Percentiles rank a stretch among this genome's conserved stretches.
phyloP scores from a whole-genome alignment of 768 basidiomycete species.

The Lentinula aciculospora region DNA sequence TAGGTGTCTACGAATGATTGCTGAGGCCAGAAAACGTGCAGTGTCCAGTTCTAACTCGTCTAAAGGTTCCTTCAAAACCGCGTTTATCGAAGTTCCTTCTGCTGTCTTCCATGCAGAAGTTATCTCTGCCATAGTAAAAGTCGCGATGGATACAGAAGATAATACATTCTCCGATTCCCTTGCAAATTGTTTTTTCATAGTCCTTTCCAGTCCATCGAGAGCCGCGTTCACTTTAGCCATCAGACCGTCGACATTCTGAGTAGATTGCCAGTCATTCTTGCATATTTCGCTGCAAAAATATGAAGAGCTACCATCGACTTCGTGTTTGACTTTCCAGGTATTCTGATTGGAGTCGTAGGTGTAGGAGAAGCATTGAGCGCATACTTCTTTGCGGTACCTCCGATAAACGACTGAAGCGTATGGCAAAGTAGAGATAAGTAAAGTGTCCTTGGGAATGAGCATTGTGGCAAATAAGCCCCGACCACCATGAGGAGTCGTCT shows the following conservation, averaged over 20 bases:
- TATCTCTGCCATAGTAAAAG: slow-evolving; percentile 32
- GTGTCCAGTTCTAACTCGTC: slow-evolving; percentile 54
- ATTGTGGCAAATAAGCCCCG: slow-evolving; percentile 45
- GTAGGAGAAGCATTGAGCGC: slow-evolving; percentile 60
- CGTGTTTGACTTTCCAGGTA: slow-evolving; percentile 39
- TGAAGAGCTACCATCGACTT: slow-evolving; percentile 18
- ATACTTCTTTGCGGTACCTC: slow-evolving; percentile 63
- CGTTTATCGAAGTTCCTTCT: slow-evolving; percentile 23
- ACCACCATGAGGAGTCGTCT: slow-evolving; percentile 40
- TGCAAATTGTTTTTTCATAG: slow-evolving; percentile 18
- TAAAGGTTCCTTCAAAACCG: slow-evolving; percentile 22
- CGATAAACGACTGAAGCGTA: slow-evolving; percentile 55
- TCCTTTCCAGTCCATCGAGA: slow-evolving; percentile 27
- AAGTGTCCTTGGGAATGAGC: slow-evolving; percentile 35
- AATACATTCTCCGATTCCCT: slow-evolving; percentile 15
- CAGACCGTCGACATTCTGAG: slow-evolving; percentile 23
- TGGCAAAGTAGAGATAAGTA: slow-evolving; percentile 39
- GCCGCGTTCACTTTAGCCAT: slow-evolving; percentile 26
- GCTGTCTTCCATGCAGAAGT: slow-evolving; percentile 42
- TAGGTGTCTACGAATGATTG: slow-evolving; percentile 37
- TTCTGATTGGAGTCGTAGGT: slow-evolving; percentile 43
- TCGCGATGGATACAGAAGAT: slow-evolving; percentile 2
- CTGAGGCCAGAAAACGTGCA: slow-evolving; percentile 50
- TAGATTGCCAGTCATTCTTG: slow-evolving; percentile 35
- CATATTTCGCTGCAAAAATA: slow-evolving; percentile 56